Conservation (phyloP, 2,329 filamentous ascomycete species). For the Trichoderma brevicompactum region DNA sequence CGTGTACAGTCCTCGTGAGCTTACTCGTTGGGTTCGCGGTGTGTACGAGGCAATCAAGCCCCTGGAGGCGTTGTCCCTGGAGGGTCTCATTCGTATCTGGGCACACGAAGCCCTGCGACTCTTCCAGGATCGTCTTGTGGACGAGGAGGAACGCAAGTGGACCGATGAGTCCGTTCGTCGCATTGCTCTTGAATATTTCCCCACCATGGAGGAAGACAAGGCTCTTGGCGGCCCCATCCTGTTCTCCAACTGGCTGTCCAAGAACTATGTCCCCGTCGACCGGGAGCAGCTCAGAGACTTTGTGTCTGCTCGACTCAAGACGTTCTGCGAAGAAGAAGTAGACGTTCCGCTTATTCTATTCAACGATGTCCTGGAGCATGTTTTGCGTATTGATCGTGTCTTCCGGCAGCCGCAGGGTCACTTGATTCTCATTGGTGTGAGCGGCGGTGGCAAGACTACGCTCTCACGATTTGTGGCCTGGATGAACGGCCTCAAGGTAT, state of each 20-base stretch:
- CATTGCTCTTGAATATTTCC: constrained; percentile 90
- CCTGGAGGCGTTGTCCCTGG: constrained; percentile 82
- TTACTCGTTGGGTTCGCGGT: constrained; percentile 96
- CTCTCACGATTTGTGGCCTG: constrained; percentile 97
- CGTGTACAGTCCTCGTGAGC: constrained; percentile 97
- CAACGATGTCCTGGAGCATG: constrained; percentile 98
- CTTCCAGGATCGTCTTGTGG: constrained; percentile 96
- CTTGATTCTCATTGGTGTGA: constrained; percentile 97
- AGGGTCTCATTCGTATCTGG: constrained; percentile 96
- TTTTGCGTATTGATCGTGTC: constrained; percentile 95
- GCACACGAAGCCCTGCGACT: constrained; percentile 94
- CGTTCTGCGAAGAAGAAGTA: constrained; percentile 99
- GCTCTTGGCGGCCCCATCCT: constrained; percentile 91
- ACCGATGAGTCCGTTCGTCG: constrained; percentile 85
- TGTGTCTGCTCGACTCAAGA: constrained; percentile 94
- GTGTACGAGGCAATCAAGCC: constrained; percentile 96
- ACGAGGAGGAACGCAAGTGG: constrained; percentile 92
- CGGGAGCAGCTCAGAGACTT: constrained; percentile 95
- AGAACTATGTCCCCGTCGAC: constrained; percentile 96
- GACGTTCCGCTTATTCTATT: constrained; percentile 99
- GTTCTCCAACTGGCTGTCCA: constrained; percentile 99
- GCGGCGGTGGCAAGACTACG: constrained; percentile 97
- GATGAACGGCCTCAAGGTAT: constrained; percentile 99
- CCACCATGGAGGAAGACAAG: constrained; percentile 87
- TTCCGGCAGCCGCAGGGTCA: constrained; percentile 98